Evolutionary conservation across 805 yeast genomes (phyloP).

Genomic region (Isabelozyma pseudorhagii): DNA sequence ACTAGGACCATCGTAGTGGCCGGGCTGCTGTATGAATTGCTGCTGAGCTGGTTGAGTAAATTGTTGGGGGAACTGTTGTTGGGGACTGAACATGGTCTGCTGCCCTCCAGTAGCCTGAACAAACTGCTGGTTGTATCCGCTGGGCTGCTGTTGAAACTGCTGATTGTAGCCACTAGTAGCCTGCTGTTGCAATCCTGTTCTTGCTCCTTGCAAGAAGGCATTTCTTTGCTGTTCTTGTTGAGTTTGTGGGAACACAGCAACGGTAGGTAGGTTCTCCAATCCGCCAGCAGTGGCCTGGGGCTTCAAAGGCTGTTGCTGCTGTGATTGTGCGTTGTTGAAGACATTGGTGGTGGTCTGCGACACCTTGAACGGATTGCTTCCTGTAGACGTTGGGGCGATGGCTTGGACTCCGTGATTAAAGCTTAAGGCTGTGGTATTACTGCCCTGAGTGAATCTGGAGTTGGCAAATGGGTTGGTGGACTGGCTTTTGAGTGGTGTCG

Average conservation of each 20-base stretch:
- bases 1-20: conserved; percentile 20
- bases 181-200: conserved; percentile 28
- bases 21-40: not conserved
- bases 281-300: conserved; percentile 73
- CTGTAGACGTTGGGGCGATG: conserved; percentile 42
- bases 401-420: conserved; percentile 11
- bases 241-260: conserved; percentile 68
- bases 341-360: conserved; percentile 31
- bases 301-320: conserved; percentile 26
- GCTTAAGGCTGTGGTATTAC: conserved; percentile 30
- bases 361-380: conserved; percentile 60
- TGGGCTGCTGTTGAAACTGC: conserved; percentile 6
- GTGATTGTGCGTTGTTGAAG: conserved; percentile 20
- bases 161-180: conserved; percentile 7
- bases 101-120: not conserved
- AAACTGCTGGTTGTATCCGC: not conserved
- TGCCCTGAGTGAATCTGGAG: conserved; percentile 30
- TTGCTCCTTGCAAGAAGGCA: conserved; percentile 34
- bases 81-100: conserved; percentile 14
- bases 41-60: conserved; percentile 3
- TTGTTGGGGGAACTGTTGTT: conserved; percentile 1
- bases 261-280: conserved; percentile 60
- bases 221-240: conserved; percentile 42
- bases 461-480: conserved; percentile 46
- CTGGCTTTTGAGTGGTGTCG: conserved; percentile 11